Percentiles rank a stretch among this genome's conserved stretches.
phyloP scores from a whole-genome alignment of 1,139 yeast genomes.

The Pichia sp. region DNA sequence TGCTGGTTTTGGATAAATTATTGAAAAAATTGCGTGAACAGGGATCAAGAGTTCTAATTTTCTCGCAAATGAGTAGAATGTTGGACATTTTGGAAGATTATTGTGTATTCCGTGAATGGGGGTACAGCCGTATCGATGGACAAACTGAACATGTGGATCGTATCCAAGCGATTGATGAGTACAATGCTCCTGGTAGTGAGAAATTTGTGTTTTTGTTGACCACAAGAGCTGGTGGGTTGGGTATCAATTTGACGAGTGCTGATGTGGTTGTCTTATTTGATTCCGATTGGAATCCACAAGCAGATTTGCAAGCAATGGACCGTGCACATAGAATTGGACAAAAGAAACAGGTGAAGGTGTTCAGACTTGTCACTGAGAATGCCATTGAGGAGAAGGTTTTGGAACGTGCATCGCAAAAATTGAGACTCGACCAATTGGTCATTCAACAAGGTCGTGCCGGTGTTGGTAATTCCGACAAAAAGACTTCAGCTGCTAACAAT shows the following conservation, averaged over 20 bases:
- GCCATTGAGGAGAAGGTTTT: conserved; percentile 77
- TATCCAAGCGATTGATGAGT: conserved; percentile 68
- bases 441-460: conserved; percentile 61
- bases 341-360: conserved; percentile 73
- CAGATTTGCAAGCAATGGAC: conserved; percentile 84
- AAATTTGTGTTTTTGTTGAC: conserved; percentile 68
- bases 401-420: conserved; percentile 73
- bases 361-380: conserved; percentile 68
- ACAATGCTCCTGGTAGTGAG: conserved; percentile 60
- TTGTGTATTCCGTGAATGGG: conserved; percentile 57
- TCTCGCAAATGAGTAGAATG: conserved; percentile 78
- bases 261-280: conserved; percentile 69
- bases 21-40: conserved; percentile 54
- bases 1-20: conserved; percentile 63
- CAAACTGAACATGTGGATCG: conserved; percentile 75
- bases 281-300: conserved; percentile 86
- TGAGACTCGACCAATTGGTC: conserved; percentile 71
- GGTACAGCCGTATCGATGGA: conserved; percentile 76
- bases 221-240: conserved; percentile 85
- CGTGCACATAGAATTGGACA: conserved; percentile 86
- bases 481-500: conserved; percentile 31
- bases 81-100: conserved; percentile 76
- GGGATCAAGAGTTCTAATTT: conserved; percentile 70
- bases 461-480: conserved; percentile 24
- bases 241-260: conserved; percentile 71